Evolutionary conservation across 106 monocot species (phyloP), one percentile per base, ranked within the genome.

Genomic region (Apostasia ramifera): DNA sequence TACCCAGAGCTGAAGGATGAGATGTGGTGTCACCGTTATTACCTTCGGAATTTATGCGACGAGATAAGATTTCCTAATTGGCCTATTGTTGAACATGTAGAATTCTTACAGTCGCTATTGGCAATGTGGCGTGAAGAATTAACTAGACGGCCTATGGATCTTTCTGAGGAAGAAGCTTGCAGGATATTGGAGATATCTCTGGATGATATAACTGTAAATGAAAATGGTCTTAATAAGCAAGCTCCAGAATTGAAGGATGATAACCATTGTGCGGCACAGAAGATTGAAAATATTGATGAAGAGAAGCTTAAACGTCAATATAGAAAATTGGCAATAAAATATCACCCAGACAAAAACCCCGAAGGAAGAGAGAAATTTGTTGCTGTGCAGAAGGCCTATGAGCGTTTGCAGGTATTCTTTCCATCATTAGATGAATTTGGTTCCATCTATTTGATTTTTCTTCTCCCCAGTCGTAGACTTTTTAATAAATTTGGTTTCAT

Each of bases 21-120:
- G 72, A 98, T 98, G 98, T 98, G 98, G 98, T 98, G 98, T 72
- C 98, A 98, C 67, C 89, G 98, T 50, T 98, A 98, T 70, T 98
- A 98, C 67, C 92, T 98, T 47, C 76, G 87, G 47, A 98, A 98
- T 67, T 74, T 98, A 64, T 98, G 98, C 76, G 98, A 98, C 76
- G 98, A 98, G 73, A 80, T 98, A 65, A 84, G 87, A 37, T 98
- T 98, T 87, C 93, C 93, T 38, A 93, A 87, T 65, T 98, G 98
- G 98, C 98, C 92, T 46, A 90, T 98, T 78, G 98, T 98, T 68
- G 98, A 98, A 70, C 98, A 98, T 81, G 90, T 98, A 15, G 98
- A 98, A 69, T 93, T 98, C 69, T 80, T 98, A 50, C 98, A 93
- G 73, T 98, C 98, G 11, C 77, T 98, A 70, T 67, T 98, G 59